Percentiles rank a stretch among this genome's conserved stretches.
Evolutionary conservation across 2,329 filamentous ascomycete species (phyloP).

Genomic region (Coniochaeta sp.): DNA sequence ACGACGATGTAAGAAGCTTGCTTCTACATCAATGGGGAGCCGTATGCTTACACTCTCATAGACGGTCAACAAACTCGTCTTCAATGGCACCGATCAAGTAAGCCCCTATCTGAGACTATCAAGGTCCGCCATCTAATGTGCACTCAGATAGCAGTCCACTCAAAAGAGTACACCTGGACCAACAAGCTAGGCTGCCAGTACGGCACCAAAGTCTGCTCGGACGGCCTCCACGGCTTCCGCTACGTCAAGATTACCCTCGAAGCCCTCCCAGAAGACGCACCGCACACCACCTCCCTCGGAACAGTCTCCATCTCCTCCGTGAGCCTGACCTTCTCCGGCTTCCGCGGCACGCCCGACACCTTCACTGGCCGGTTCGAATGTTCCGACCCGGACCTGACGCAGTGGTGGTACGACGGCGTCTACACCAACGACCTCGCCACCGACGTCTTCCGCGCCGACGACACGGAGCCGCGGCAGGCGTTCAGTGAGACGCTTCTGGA

Average conservation of each 20-base stretch:
- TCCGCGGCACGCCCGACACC: constrained; percentile 38
- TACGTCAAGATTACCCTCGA: constrained; percentile 42
- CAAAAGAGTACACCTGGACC: constrained; percentile 35
- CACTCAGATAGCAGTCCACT: constrained; percentile 37
- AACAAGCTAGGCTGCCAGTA: constrained; percentile 35
- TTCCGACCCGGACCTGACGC: constrained; percentile 38
- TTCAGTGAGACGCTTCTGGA: constrained; percentile 33
- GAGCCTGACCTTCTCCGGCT: constrained; percentile 34
- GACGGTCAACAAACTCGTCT: constrained; percentile 9
- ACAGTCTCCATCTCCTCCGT: constrained; percentile 35
- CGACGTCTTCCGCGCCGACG: constrained; percentile 36
- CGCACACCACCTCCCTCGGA: constrained; percentile 34
- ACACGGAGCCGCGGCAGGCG: constrained; percentile 41
- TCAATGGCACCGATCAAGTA: constrained; percentile 38
- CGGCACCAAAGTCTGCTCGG: constrained; percentile 36
- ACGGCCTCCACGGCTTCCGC: constrained; percentile 46
- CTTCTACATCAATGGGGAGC: neutral
- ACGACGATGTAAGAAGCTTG: constrained; percentile 12
- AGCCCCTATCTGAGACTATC: constrained; percentile 10
- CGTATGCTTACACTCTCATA: neutral
- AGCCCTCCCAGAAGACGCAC: constrained; percentile 33
- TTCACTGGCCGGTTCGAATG: constrained; percentile 46
- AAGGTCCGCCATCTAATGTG: too few relatives aligned
- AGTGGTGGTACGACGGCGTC: constrained; percentile 46
- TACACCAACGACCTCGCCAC: constrained; percentile 45